Evolutionary conservation across 1,284 basidiomycete genomes (phyloP).

Genomic region (Lignosus rhinocerotis): DNA sequence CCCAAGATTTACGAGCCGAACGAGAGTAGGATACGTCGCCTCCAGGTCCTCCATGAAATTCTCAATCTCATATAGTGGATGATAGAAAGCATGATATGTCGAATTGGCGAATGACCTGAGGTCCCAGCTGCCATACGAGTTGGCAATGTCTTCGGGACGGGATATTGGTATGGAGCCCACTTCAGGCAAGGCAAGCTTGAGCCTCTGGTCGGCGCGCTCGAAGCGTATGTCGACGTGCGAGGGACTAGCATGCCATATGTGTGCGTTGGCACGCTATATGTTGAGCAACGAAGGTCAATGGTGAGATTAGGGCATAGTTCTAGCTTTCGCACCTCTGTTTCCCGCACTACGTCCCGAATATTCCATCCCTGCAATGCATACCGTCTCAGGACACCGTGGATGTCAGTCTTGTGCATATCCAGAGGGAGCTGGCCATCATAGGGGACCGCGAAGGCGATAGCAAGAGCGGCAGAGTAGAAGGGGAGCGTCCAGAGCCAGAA

Average conservation of each 20-base stretch:
- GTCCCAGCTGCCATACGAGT: slow-evolving; percentile 24
- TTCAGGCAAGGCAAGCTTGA: slow-evolving; percentile 2
- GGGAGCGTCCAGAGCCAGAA: slow-evolving; percentile 8
- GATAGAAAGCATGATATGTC: slow-evolving; percentile 54
- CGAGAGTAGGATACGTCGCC: slow-evolving; percentile 41
- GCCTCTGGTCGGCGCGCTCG: not conserved
- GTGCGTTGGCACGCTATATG: slow-evolving; percentile 26
- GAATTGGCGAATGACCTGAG: slow-evolving; percentile 34
- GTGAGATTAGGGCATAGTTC: not conserved
- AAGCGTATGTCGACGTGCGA: slow-evolving; percentile 28
- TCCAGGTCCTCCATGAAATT: slow-evolving; percentile 51
- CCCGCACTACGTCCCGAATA: slow-evolving; percentile 16
- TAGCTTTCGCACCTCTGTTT: slow-evolving; percentile 17
- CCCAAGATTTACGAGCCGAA: slow-evolving; percentile 46
- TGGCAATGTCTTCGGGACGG: not conserved
- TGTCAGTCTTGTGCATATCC: not conserved
- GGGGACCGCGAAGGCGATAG: not conserved
- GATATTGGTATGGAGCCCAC: slow-evolving; percentile 2
- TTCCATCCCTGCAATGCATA: slow-evolving; percentile 10
- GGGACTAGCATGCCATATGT: slow-evolving; percentile 31
- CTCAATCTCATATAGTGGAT: slow-evolving; percentile 53
- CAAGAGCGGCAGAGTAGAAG: slow-evolving; percentile 11
- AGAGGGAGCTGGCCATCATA: not conserved
- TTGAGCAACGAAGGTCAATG: too few relatives aligned
- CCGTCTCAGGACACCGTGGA: not conserved